Evolutionary conservation across 2,329 filamentous ascomycete species (phyloP).

Genomic region (Coniella vitis): DNA sequence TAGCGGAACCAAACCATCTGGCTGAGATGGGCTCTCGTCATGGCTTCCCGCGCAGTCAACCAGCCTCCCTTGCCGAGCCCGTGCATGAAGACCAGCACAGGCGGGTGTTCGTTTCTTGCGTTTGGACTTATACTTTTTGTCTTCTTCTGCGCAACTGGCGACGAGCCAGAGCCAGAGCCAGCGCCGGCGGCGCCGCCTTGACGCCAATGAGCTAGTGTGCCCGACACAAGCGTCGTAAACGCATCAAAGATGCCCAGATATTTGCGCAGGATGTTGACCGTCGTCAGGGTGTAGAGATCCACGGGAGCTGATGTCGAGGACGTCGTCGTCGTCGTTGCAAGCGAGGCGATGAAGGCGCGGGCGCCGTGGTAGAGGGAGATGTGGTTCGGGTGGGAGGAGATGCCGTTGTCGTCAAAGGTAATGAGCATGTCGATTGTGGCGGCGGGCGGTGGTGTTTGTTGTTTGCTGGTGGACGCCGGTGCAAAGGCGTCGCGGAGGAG

Average conservation of each 20-base stretch:
- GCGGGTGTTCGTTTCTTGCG: conserved; percentile 36
- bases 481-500: conserved; percentile 70
- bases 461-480: conserved; percentile 45
- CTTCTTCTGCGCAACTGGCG: neutral
- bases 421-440: conserved; percentile 71
- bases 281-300: conserved; percentile 76
- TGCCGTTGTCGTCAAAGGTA: conserved; percentile 78
- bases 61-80: conserved; percentile 51
- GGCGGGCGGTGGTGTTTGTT: conserved; percentile 29
- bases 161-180: too few species aligned
- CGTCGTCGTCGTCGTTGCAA: conserved; percentile 59
- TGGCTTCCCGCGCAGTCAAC: conserved; percentile 65
- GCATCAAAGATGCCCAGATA: conserved; percentile 73
- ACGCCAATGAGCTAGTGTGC: conserved; percentile 30
- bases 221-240: conserved; percentile 59
- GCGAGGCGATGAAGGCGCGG: conserved; percentile 58
- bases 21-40: conserved; percentile 84
- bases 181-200: conserved; percentile 21
- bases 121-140: conserved; percentile 18
- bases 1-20: conserved; percentile 99
- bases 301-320: conserved; percentile 65
- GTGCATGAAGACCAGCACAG: conserved; percentile 64
- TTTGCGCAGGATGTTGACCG: conserved; percentile 68
- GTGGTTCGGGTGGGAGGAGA: conserved; percentile 91
- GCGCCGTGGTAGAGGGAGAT: conserved; percentile 82